phyloP scores from a whole-genome alignment of 441 rosid species.

The Pelargonium australe region DNA sequence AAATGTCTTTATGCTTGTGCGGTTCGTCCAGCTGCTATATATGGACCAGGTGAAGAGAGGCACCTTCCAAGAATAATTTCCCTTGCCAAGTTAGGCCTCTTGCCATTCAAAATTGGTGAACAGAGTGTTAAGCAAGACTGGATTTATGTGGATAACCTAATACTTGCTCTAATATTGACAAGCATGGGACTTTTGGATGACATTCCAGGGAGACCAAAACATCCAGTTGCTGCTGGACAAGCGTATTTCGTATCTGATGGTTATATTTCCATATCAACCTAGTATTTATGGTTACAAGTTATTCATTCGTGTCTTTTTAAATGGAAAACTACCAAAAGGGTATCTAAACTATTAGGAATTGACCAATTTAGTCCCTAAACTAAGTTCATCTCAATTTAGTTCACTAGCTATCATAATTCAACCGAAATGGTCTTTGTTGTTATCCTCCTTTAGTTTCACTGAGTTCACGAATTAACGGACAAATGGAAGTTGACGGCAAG shows the following conservation, averaged over 20 bases:
- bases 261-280: conserved; percentile 12
- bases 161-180: conserved; percentile 66
- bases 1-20: conserved; percentile 70
- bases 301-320: not conserved
- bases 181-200: conserved; percentile 91
- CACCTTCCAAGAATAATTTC: conserved; percentile 83
- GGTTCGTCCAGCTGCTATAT: conserved; percentile 86
- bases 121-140: conserved; percentile 72
- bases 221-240: conserved; percentile 82
- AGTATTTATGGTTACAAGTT: not conserved
- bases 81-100: conserved; percentile 61
- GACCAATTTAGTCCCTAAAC: no score
- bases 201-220: conserved; percentile 59
- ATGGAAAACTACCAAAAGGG: not conserved
- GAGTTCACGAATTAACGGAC: no score
- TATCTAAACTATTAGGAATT: no score
- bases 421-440: no score
- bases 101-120: conserved; percentile 61
- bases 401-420: no score
- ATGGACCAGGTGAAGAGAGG: conserved; percentile 93
- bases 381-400: no score
- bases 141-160: conserved; percentile 86
- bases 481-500: no score
- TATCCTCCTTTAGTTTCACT: no score
- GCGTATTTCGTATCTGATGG: conserved; percentile 92